Evolutionary conservation across 2,329 filamentous ascomycete genomes (phyloP).

Genomic region (Madurella mycetomatis): DNA sequence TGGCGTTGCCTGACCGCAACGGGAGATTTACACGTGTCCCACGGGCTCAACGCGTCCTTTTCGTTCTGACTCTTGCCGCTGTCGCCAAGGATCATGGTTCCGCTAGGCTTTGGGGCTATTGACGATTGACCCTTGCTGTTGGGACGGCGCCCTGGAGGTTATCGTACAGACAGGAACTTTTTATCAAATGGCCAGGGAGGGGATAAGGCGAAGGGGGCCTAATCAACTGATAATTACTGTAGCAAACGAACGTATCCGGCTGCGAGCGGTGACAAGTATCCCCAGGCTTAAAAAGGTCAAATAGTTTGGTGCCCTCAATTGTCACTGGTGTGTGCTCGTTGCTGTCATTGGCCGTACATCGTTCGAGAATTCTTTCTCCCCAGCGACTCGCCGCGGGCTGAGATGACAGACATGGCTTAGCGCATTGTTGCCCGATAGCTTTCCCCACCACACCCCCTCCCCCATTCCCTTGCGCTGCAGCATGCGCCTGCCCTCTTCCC

Average conservation of each 20-base stretch:
- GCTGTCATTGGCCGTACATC: neutral
- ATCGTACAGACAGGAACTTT: no score
- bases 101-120: neutral
- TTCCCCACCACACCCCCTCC: no score
- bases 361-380: neutral
- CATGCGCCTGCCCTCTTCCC: no score
- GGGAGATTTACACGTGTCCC: neutral
- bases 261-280: no score
- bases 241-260: no score
- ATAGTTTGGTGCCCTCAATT: neutral
- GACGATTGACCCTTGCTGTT: neutral
- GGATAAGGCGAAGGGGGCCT: no score
- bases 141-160: neutral
- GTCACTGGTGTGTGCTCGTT: neutral
- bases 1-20: neutral
- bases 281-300: neutral
- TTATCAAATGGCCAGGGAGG: no score
- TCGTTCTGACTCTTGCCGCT: neutral
- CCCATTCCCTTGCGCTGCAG: no score
- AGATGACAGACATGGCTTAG: neutral
- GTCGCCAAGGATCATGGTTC: neutral
- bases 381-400: neutral
- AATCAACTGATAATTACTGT: no score
- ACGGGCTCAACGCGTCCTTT: neutral
- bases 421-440: neutral